These are phyloP conservation scores for Aspergillus felis DNA, from an alignment of 2,329 filamentous ascomycete species.

Conservation along the genomic window DNA sequence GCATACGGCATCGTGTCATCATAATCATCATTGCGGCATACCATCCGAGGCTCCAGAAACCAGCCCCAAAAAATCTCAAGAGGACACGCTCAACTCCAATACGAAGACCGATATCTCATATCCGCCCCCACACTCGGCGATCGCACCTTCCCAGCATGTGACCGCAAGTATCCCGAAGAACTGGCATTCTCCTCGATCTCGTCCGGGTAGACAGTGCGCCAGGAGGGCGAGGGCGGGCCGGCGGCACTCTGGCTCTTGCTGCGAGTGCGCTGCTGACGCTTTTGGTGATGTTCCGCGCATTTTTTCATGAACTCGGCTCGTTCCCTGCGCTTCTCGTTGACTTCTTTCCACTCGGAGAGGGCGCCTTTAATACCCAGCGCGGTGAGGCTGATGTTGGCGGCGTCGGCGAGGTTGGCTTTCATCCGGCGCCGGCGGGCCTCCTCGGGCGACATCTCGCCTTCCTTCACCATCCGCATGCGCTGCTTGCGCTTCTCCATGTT, in stretches of 20 bases:
- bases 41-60: too few species aligned
- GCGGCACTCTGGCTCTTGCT: slow-evolving; percentile 19
- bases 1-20: neutral
- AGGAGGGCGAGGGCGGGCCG: slow-evolving; percentile 1
- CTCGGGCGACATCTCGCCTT: slow-evolving; percentile 60
- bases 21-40: neutral
- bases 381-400: slow-evolving; percentile 63
- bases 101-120: neutral
- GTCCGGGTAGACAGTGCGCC: slow-evolving; percentile 24
- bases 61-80: too few species aligned
- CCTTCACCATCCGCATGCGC: slow-evolving; percentile 55
- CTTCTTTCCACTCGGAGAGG: slow-evolving; percentile 64
- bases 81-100: neutral
- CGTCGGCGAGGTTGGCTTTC: slow-evolving; percentile 62
- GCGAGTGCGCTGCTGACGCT: slow-evolving; percentile 37
- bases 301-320: slow-evolving; percentile 53
- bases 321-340: slow-evolving; percentile 58
- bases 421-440: slow-evolving; percentile 60
- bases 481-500: slow-evolving; percentile 62
- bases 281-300: slow-evolving; percentile 38
- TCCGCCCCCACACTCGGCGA: neutral
- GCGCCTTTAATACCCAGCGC: slow-evolving; percentile 65
- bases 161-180: neutral
- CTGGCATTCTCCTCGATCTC: slow-evolving; percentile 26
- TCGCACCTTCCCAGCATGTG: neutral